Evolutionary conservation across 176 grass and related monocot genomes (phyloP), one percentile per base, ranked within the genome.

Genomic region (Eremochloa ophiuroides): DNA sequence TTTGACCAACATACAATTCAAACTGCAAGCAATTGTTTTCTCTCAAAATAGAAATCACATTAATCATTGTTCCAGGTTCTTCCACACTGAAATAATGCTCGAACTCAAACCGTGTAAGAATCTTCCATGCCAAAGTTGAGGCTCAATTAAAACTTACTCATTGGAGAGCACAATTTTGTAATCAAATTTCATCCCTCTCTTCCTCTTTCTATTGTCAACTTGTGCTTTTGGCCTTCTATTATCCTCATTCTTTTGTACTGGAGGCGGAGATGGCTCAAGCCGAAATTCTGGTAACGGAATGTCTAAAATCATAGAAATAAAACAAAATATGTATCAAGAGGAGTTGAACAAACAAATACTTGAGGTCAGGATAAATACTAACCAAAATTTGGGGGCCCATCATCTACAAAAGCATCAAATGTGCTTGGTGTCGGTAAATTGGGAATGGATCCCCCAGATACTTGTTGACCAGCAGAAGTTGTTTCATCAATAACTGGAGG

Each of bases 241-340:
- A 67, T 62, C 81, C 46, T 80, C 85, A 20, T 74, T 82, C 62
- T 71, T 43, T 79, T 89, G 74, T 46, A 87, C 81, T 51, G 71
- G 87, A 68, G 80, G 80, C 64, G 89, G 94, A 77, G 92, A 93
- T 80, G 90, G 92, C 83, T 74, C 47, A 31, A 94, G 73, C 71
- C 6, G 35, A 26, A 87, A 82, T 51, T 63, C 63, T 68, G 48
- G 89, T 29, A 77, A 6, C 3, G 2, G 47, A 37, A 41, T 53
- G 9, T 42, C 90, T 91, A 65, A 67, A 85, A 85, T 43, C 6
- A 77, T 22, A 64, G 14, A 55, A 82, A 5, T 16, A 72, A 74
- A 53, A 83, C 17, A 2, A 31, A 73, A 76, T 56, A 47, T 74
- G 7, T 31, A 75, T 80, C 39, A 77, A 48, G 14, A 18, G 38